phyloP scores from a whole-genome alignment of 257 asterid genomes.

The Capsicum rhomboideum region DNA sequence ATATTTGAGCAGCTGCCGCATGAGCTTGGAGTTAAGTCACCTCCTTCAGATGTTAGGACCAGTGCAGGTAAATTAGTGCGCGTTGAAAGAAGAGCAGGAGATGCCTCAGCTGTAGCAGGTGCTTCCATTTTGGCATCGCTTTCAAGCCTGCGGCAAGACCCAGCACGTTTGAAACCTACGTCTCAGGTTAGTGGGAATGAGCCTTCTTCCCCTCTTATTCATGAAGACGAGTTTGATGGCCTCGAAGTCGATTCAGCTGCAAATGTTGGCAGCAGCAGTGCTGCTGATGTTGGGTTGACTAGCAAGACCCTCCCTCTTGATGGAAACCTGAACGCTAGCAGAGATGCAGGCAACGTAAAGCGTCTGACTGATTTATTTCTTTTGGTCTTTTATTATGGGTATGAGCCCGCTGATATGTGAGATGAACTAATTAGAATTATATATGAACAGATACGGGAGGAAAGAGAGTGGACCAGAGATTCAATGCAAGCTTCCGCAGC shows the following conservation, averaged over 20 bases:
- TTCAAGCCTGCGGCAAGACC: conserved; percentile 54
- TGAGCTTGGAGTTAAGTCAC: conserved; percentile 50
- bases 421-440: conserved; percentile 8
- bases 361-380: conserved; percentile 10
- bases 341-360: conserved; percentile 49
- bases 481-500: conserved; percentile 38
- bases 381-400: conserved; percentile 3
- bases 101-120: conserved; percentile 81
- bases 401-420: background rate
- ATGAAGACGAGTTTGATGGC: conserved; percentile 68
- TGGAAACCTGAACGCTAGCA: conserved; percentile 39
- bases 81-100: conserved; percentile 67
- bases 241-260: conserved; percentile 64
- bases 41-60: conserved; percentile 60
- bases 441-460: conserved; percentile 36
- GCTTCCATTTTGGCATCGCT: conserved; percentile 93
- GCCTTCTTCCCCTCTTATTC: conserved; percentile 49
- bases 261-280: conserved; percentile 38
- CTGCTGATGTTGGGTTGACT: conserved; percentile 41
- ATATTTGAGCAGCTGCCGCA: conserved; percentile 63
- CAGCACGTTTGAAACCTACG: conserved; percentile 47
- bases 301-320: conserved; percentile 49
- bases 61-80: conserved; percentile 44
- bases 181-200: conserved; percentile 55
- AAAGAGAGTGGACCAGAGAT: conserved; percentile 59